These are phyloP conservation scores for Kwoniella dejecticola DNA, from an alignment of 768 basidiomycete genomes.

Conservation along the genomic window DNA sequence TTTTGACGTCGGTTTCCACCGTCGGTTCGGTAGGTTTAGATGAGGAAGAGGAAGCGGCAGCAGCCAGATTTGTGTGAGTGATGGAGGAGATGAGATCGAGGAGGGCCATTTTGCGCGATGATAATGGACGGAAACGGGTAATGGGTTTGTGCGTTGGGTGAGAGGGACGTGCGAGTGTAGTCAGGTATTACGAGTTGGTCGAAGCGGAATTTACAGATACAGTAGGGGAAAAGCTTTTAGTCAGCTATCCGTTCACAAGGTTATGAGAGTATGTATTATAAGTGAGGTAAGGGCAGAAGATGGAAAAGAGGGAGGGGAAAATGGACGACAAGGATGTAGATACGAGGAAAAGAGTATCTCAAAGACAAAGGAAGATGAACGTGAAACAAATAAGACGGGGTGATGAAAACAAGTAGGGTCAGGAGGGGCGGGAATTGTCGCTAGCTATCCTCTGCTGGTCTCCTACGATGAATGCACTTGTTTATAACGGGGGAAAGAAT, in stretches of 20 bases:
- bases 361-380: conserved; percentile 12
- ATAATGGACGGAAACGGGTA: not conserved
- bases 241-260: not conserved
- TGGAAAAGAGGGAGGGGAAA: not conserved
- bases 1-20: not conserved
- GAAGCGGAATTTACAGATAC: not conserved
- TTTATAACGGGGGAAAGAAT: no score
- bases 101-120: conserved; percentile 10
- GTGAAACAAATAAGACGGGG: conserved; percentile 1
- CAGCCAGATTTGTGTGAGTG: conserved; percentile 11
- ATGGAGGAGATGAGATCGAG: conserved; percentile 18
- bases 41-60: conserved; percentile 6
- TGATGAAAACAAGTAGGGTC: not conserved
- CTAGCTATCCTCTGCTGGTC: not conserved
- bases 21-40: not conserved
- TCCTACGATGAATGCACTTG: no score
- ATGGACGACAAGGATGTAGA: not conserved
- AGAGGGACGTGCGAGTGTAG: conserved; percentile 15
- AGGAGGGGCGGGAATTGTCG: not conserved
- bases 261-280: not conserved
- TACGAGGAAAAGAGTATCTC: not conserved
- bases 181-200: not conserved
- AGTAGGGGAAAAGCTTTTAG: not conserved
- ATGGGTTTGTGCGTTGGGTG: not conserved
- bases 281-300: not conserved